Evolutionary conservation across 192 early-diverging fungal species (phyloP).

Genomic region (Umbelopsis sp.): DNA sequence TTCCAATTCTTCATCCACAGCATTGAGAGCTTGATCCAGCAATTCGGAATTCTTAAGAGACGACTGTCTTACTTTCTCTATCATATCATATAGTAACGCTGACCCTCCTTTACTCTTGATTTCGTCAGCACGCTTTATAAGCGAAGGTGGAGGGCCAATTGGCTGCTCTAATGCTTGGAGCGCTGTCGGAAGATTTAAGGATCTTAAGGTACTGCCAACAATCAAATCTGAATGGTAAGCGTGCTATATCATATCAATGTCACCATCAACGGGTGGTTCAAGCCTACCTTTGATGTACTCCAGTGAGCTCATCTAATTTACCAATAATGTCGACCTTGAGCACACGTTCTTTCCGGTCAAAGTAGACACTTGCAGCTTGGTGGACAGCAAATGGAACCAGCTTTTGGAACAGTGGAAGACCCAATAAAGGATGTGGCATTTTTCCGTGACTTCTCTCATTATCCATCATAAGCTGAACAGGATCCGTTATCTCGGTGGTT

Average conservation of each 20-base stretch:
- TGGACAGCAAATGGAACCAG: slow-evolving; percentile 92
- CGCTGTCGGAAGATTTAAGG: slow-evolving; percentile 28
- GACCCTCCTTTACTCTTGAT: slow-evolving; percentile 73
- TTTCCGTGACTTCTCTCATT: slow-evolving; percentile 42
- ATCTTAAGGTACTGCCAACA: slow-evolving; percentile 30
- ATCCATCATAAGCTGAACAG: slow-evolving; percentile 64
- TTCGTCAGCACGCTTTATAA: slow-evolving; percentile 75
- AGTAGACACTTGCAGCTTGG: slow-evolving; percentile 85
- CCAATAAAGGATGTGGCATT: slow-evolving; percentile 47
- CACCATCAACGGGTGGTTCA: background rate
- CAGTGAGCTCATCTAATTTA: slow-evolving; percentile 68
- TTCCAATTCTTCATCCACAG: slow-evolving; percentile 68
- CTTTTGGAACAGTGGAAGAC: slow-evolving; percentile 77
- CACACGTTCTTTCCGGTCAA: slow-evolving; percentile 77
- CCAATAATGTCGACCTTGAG: slow-evolving; percentile 68
- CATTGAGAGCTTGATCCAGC: slow-evolving; percentile 68
- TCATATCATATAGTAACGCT: slow-evolving; percentile 59
- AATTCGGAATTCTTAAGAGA: slow-evolving; percentile 53
- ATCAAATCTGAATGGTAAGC: too few species aligned
- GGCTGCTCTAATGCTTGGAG: slow-evolving; percentile 75
- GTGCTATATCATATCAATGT: slow-evolving; percentile 46
- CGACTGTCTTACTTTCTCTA: slow-evolving; percentile 62
- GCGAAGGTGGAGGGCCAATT: slow-evolving; percentile 68
- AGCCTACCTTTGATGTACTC: slow-evolving; percentile 62
- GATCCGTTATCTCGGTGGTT: slow-evolving; percentile 60